Percentiles rank a stretch among this genome's conserved stretches.
Evolutionary conservation across 306 rosid species (phyloP).

Genomic region (Prosopis cineraria): DNA sequence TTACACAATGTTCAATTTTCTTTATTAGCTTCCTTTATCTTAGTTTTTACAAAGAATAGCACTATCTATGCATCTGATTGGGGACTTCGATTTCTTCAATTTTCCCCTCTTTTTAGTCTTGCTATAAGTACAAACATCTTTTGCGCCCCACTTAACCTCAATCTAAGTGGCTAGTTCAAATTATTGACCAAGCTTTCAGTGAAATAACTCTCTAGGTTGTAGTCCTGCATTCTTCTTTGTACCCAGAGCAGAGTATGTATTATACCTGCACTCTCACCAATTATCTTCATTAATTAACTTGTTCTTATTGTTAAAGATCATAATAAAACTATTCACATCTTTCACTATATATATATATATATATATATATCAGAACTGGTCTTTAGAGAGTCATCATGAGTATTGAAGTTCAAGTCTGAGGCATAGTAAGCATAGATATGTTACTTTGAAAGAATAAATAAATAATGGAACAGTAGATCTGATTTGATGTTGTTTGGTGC

Average conservation of each 20-base stretch:
- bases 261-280: neutral
- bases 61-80: constrained; percentile 19
- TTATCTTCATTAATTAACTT: neutral
- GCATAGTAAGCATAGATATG: too few species aligned
- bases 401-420: too few species aligned
- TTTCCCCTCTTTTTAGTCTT: neutral
- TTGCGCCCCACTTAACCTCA: neutral
- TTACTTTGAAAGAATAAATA: too few species aligned
- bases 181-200: neutral
- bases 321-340: too few species aligned
- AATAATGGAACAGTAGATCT: neutral
- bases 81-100: constrained; percentile 5
- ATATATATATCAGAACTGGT: too few species aligned
- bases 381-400: too few species aligned
- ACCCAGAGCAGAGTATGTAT: neutral
- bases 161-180: neutral
- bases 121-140: constrained; percentile 2
- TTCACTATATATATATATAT: too few species aligned
- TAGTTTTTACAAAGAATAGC: neutral
- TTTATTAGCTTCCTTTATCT: neutral
- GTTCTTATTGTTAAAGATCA: too few species aligned
- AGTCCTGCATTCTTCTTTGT: neutral
- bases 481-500: constrained; percentile 26
- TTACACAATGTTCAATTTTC: neutral
- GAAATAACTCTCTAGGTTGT: neutral